A percentile compares a stretch with the other conserved stretches of the same genome.
Evolutionary conservation across 2,329 filamentous ascomycete genomes (phyloP).

Genomic region (Fragosphaeria purpurea): DNA sequence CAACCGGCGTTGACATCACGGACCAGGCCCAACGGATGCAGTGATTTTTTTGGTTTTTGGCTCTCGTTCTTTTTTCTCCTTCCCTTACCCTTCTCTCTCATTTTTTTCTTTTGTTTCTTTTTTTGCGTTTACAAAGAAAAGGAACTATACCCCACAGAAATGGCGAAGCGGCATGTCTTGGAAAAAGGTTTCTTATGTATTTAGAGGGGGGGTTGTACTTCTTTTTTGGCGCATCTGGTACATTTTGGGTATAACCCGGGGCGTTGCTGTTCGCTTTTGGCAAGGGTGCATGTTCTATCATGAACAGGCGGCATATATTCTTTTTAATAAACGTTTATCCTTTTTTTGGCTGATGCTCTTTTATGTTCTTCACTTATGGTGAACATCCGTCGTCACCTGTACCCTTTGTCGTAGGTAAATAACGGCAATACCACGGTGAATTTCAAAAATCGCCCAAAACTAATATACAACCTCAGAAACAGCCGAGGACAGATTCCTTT

Average conservation of each 20-base stretch:
- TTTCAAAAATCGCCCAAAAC: no score
- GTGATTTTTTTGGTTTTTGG: not conserved
- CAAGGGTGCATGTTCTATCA: no score
- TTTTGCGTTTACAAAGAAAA: not conserved
- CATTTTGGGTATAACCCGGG: not conserved
- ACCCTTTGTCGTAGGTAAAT: no score
- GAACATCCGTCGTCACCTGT: not conserved
- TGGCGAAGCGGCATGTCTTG: not conserved
- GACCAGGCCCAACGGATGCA: not conserved
- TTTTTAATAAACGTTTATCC: not conserved
- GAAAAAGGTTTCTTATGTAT: not conserved
- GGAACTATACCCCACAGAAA: not conserved
- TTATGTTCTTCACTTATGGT: not conserved
- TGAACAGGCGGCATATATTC: no score
- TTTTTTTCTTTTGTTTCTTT: not conserved
- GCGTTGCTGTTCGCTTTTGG: no score
- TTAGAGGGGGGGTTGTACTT: not conserved
- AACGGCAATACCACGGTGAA: no score
- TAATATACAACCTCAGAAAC: no score
- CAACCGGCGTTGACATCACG: constrained; percentile 7
- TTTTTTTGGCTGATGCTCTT: not conserved
- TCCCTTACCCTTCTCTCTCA: not conserved
- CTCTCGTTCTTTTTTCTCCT: not conserved
- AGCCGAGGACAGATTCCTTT: no score
- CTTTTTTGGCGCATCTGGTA: constrained; percentile 4